A percentile compares a stretch with the other conserved stretches of the same genome.
These are phyloP conservation scores for Spathaspora girioi DNA, from an alignment of 805 yeast genomes.

Conservation along the genomic window DNA sequence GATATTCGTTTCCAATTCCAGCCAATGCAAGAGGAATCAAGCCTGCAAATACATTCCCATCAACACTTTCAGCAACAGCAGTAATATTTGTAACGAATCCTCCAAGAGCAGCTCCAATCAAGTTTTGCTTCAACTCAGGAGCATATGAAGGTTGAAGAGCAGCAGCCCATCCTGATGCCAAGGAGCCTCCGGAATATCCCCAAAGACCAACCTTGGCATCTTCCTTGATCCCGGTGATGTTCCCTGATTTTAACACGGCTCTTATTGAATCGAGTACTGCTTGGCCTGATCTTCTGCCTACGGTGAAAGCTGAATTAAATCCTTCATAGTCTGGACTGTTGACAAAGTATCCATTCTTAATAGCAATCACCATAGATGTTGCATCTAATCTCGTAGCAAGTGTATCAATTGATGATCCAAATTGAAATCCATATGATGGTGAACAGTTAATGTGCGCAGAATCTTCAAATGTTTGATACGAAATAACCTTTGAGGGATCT, in stretches of 20 bases:
- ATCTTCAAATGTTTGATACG: constrained; percentile 28
- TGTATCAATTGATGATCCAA: constrained; percentile 11
- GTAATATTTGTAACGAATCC: constrained; percentile 36
- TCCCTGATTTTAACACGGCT: constrained; percentile 17
- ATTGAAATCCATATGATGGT: constrained; percentile 20
- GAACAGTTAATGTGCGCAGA: constrained; percentile 23
- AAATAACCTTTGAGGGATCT: constrained; percentile 20
- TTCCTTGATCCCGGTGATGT: constrained; percentile 16
- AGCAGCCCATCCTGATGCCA: constrained; percentile 38
- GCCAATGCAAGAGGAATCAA: constrained; percentile 24
- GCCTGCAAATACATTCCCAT: constrained; percentile 26
- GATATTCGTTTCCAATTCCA: constrained; percentile 31
- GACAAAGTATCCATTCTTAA: constrained; percentile 29
- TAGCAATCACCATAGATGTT: constrained; percentile 15
- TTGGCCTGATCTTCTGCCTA: constrained; percentile 27
- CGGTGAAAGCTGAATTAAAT: constrained; percentile 26
- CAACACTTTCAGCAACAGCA: constrained; percentile 18
- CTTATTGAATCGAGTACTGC: constrained; percentile 28
- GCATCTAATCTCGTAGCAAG: constrained; percentile 14
- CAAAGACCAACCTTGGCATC: constrained; percentile 22
- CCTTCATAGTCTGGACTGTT: constrained; percentile 35
- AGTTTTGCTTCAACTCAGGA: constrained; percentile 23
- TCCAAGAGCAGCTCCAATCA: constrained; percentile 33
- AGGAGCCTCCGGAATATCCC: constrained; percentile 40
- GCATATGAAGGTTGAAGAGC: constrained; percentile 34